These are phyloP conservation scores for Entomortierella lignicola DNA, from an alignment of 192 early-diverging fungal species.

Conservation along the genomic window DNA sequence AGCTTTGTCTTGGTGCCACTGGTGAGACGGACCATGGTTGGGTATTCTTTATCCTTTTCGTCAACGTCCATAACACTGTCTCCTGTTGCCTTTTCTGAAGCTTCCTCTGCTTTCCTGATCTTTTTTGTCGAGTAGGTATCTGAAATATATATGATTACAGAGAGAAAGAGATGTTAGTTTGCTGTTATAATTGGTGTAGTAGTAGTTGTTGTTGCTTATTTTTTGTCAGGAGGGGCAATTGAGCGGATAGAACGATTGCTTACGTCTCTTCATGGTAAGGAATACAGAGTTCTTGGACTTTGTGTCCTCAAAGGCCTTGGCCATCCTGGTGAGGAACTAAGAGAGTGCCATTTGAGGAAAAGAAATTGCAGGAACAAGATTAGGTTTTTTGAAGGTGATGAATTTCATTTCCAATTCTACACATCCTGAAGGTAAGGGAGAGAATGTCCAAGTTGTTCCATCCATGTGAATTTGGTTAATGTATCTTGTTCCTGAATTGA, in stretches of 20 bases:
- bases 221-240: too few species aligned
- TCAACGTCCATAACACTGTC: conserved; percentile 29
- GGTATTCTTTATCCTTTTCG: conserved; percentile 39
- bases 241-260: not conserved
- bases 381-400: not conserved
- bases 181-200: too few species aligned
- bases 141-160: too few species aligned
- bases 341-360: not conserved
- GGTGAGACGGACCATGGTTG: conserved; percentile 36
- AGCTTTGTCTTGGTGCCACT: conserved; percentile 36
- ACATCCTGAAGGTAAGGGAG: not conserved
- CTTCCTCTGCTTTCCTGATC: conserved; percentile 25
- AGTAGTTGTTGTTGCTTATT: too few species aligned
- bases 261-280: conserved; percentile 52
- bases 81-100: conserved; percentile 27
- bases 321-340: conserved; percentile 51
- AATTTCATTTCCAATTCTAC: too few species aligned
- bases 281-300: conserved; percentile 42
- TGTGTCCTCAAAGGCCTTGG: conserved; percentile 51
- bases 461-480: not conserved
- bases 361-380: not conserved
- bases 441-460: not conserved
- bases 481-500: not conserved
- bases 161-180: too few species aligned
- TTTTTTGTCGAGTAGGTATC: conserved; percentile 42